Evolutionary conservation across 1,284 basidiomycete species (phyloP), one percentile per base, ranked within the genome.

Genomic region (Stereum hirsutum): DNA sequence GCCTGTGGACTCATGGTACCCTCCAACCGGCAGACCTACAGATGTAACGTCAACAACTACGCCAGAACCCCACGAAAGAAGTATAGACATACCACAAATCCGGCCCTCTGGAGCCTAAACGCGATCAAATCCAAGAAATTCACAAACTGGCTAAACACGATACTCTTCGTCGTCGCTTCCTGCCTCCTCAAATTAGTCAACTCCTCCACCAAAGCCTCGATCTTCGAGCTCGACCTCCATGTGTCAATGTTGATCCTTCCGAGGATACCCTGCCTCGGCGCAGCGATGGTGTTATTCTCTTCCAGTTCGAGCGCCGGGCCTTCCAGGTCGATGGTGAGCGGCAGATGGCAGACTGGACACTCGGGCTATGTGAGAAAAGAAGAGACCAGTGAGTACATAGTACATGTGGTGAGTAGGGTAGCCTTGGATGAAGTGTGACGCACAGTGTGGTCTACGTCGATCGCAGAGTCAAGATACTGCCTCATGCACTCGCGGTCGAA

Each of bases 1-100:
- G 94, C 93, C 58, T 95, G 89, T 14, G 95, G 95, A 17, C 85
- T 87, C 95, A 99, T 99, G 17, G 89, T 91, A 41, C 96, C 96
- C 62, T 98, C 92, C 36, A 99, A 68, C 31, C 96, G 85, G 58
- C 93, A 98, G 45, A 96, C 81, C 81, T 94, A 57, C 63, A 50
- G n/a, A 38, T 15, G n/a, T 42, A 45, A 20, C 38, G 32, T 12
- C 42, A 33, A 17, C 39, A 26, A 48, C 34, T 28, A 35, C 20
- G 5, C 17, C 6, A 26, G 17, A 42, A 10, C 20, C 33, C 12
- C 17, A 8, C 21, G 12, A 34, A 4, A 26, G 36, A 15, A 25
- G 27, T 21, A 35, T 15, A 35, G 20, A 65, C 78, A 49, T 48
- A 89, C 89, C 54, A 69, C 78, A 58, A 95, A 94, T 0, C 95